Conservation (phyloP, 78 protist genomes). For the Corallochytrium limacisporum region DNA sequence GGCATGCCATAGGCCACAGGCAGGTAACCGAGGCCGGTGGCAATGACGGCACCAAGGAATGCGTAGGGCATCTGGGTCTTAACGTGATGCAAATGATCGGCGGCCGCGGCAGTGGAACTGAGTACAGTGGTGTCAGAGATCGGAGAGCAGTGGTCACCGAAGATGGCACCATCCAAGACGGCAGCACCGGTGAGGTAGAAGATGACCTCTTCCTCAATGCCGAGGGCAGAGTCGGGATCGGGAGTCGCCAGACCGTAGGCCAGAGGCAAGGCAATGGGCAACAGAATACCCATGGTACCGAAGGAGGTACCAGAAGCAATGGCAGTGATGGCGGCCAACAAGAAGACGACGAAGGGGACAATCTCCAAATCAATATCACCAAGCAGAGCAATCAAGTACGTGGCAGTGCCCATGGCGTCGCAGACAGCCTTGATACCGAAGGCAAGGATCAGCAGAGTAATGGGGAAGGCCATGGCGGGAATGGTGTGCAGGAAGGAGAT, state of each 20-base stretch:
- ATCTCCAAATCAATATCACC: neutral
- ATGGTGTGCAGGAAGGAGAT: neutral
- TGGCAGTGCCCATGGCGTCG: neutral
- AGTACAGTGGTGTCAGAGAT: slow-evolving; percentile 18
- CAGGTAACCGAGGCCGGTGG: neutral
- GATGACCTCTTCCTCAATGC: neutral
- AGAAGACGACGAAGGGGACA: neutral
- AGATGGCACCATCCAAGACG: neutral
- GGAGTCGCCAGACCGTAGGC: neutral
- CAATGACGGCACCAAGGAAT: neutral
- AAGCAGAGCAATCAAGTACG: neutral
- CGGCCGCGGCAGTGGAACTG: neutral
- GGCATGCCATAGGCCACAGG: neutral
- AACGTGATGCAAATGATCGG: neutral
- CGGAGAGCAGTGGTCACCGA: slow-evolving; percentile 33
- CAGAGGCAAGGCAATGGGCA: slow-evolving; percentile 15
- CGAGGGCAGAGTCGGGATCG: neutral
- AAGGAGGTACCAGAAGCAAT: slow-evolving; percentile 5
- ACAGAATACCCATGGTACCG: slow-evolving; percentile 23
- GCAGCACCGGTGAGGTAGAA: neutral
- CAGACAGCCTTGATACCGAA: neutral
- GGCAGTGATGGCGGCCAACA: neutral
- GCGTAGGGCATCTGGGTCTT: slow-evolving; percentile 10
- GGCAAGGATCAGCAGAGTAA: neutral
- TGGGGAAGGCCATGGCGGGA: neutral